Conservation (phyloP, 495 filamentous ascomycete genomes). For the Thermothielavioides terrestris region DNA sequence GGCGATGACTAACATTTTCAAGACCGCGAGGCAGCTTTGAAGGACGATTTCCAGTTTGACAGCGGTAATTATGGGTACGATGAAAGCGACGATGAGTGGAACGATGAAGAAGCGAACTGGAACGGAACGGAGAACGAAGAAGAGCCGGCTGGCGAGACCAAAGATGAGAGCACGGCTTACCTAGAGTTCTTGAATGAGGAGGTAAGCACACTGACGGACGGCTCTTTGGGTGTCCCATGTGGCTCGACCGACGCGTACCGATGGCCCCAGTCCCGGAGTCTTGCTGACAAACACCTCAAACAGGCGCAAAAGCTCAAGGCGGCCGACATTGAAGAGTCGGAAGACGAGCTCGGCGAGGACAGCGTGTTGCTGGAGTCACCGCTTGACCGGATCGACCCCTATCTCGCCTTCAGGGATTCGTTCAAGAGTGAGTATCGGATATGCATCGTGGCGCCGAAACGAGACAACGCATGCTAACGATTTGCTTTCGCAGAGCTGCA, state of each 20-base stretch:
- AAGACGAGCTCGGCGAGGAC: slow-evolving; percentile 88
- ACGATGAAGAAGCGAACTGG: slow-evolving; percentile 57
- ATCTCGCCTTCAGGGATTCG: slow-evolving; percentile 71
- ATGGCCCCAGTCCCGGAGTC: slow-evolving; percentile 9
- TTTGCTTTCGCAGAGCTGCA: slow-evolving; percentile 59
- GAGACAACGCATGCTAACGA: slow-evolving; percentile 13
- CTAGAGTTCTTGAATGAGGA: slow-evolving; percentile 93
- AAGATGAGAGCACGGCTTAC: slow-evolving; percentile 88
- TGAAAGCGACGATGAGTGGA: slow-evolving; percentile 72
- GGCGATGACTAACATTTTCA: slow-evolving; percentile 8
- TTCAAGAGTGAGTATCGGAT: slow-evolving; percentile 60
- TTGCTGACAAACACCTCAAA: slow-evolving; percentile 25
- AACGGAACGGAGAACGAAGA: slow-evolving; percentile 41
- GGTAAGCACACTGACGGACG: slow-evolving; percentile 33
- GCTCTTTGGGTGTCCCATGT: not conserved
- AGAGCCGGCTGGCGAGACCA: slow-evolving; percentile 53
- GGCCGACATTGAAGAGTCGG: slow-evolving; percentile 50
- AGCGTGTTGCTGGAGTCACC: slow-evolving; percentile 87
- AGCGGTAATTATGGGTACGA: slow-evolving; percentile 63
- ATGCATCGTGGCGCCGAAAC: not conserved
- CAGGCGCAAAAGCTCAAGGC: slow-evolving; percentile 76
- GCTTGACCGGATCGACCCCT: slow-evolving; percentile 89
- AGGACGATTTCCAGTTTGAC: slow-evolving; percentile 73
- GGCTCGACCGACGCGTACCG: slow-evolving; percentile 9
- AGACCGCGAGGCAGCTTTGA: slow-evolving; percentile 88